phyloP scores from a whole-genome alignment of 768 basidiomycete species.

The Gyrodon lividus region DNA sequence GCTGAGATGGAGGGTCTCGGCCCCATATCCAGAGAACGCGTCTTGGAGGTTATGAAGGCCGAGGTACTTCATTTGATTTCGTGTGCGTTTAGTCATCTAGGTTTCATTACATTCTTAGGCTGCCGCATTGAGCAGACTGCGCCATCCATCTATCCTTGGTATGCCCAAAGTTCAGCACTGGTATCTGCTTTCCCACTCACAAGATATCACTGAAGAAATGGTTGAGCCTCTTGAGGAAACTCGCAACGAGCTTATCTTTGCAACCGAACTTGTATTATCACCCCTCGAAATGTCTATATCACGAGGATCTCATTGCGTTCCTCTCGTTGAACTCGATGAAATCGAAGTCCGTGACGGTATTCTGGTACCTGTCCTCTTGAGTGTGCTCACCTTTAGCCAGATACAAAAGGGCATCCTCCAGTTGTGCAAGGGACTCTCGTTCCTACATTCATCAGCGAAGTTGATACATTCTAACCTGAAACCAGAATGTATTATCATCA shows the following conservation, averaged over 20 bases:
- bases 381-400: conserved; percentile 36
- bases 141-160: conserved; percentile 95
- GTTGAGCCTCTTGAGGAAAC: conserved; percentile 97
- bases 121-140: conserved; percentile 74
- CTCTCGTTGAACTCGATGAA: conserved; percentile 87
- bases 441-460: conserved; percentile 89
- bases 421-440: conserved; percentile 84
- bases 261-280: conserved; percentile 86
- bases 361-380: background rate
- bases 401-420: conserved; percentile 97
- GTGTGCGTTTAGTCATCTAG: background rate
- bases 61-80: conserved; percentile 57
- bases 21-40: conserved; percentile 63
- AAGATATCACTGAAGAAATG: conserved; percentile 61
- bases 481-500: conserved; percentile 86
- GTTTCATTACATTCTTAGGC: conserved; percentile 50
- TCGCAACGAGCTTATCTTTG: conserved; percentile 83
- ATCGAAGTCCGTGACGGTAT: conserved; percentile 65
- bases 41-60: conserved; percentile 82
- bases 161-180: conserved; percentile 15
- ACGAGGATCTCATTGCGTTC: conserved; percentile 52
- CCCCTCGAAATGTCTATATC: conserved; percentile 78
- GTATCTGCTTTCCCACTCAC: conserved; percentile 6
- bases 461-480: conserved; percentile 90
- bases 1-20: conserved; percentile 72